Base-by-base conservation (phyloP, 169 alveolate genomes). In the Plasmodium malariae region DNA sequence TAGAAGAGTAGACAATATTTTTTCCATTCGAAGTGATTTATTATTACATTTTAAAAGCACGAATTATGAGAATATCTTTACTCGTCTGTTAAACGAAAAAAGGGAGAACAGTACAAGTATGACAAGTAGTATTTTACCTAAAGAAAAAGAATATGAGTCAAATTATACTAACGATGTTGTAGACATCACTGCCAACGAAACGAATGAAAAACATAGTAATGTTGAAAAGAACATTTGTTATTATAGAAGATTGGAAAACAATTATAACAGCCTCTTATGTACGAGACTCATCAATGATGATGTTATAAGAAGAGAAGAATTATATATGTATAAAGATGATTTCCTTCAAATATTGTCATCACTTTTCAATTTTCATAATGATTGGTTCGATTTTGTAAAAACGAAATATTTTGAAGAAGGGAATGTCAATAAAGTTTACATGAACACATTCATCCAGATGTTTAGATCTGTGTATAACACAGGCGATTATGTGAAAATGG, bases 21-120 rank as follows among this genome's bases (percentile, higher is more conserved):
- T 86, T 49, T 14, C 55, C 32, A 63, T 68, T 17, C 69, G 57
- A 70, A 86, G 43, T 59, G 92, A 86, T 0, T 36, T 86, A 2
- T 62, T 40, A 17, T 40, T 86, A 55, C 51, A 24, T 34, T 86
- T 69, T 51, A 19, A 51, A 40, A 32, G 57, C 4, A n/a, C n/a
- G n/a, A 37, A 86, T 86, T 86, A 86, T 59, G 26, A 69, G 30
- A 43, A 55, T 21, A 70, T 86, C 4, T 86, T 37, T 86, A 57
- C 19, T 26, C 26, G 21, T 26, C 69, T 80, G 24, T 45, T 59
- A 67, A 40, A n/a, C 6, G 48, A 17, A 36, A 32, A 55, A 65
- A 67, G 26, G 26, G 48, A 28, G n/a, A 30, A 73, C 19, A 19
- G 5, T 9, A n/a, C 45, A 12, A 21, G 40, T 48, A 62, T 30